Conservation (phyloP, 1,139 yeast genomes). For the Yamadazyma membranifaciens region DNA sequence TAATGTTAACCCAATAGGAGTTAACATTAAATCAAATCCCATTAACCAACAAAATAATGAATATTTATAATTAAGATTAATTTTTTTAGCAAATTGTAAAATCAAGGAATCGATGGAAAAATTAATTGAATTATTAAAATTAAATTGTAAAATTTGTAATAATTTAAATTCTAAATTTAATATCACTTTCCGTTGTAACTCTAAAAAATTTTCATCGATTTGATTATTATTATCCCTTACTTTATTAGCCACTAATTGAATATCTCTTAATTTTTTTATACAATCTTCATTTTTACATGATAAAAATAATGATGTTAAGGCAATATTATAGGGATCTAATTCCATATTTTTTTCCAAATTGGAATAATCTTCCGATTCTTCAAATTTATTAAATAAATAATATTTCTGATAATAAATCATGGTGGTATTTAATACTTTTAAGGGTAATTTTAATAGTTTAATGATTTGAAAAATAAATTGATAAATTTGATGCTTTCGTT, state of each 20-base stretch:
- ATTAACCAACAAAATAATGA: conserved; percentile 72
- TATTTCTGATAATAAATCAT: conserved; percentile 73
- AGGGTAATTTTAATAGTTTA: conserved; percentile 58
- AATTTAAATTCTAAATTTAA: conserved; percentile 66
- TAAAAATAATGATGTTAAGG: conserved; percentile 71
- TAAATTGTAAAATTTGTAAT: conserved; percentile 72
- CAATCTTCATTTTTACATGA: conserved; percentile 89
- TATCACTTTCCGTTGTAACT: conserved; percentile 51
- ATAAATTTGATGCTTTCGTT: conserved; percentile 53
- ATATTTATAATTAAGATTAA: conserved; percentile 43
- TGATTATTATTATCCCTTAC: conserved; percentile 27
- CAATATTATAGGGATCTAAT: conserved; percentile 53
- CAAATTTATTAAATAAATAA: conserved; percentile 62
- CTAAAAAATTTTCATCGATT: conserved; percentile 31
- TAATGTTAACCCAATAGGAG: conserved; percentile 66
- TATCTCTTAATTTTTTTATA: conserved; percentile 71
- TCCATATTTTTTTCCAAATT: conserved; percentile 26
- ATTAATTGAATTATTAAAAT: conserved; percentile 58
- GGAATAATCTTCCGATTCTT: conserved; percentile 22
- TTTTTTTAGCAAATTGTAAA: conserved; percentile 62
- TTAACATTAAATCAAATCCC: conserved; percentile 69
- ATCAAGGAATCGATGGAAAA: conserved; percentile 63
- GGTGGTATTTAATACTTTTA: conserved; percentile 63
- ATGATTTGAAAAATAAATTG: conserved; percentile 55
- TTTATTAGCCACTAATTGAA: conserved; percentile 45